A percentile compares a stretch with the other conserved stretches of the same genome.
Evolutionary conservation across 1,139 yeast species (phyloP).

Genomic region (Wickerhamomyces sp.): DNA sequence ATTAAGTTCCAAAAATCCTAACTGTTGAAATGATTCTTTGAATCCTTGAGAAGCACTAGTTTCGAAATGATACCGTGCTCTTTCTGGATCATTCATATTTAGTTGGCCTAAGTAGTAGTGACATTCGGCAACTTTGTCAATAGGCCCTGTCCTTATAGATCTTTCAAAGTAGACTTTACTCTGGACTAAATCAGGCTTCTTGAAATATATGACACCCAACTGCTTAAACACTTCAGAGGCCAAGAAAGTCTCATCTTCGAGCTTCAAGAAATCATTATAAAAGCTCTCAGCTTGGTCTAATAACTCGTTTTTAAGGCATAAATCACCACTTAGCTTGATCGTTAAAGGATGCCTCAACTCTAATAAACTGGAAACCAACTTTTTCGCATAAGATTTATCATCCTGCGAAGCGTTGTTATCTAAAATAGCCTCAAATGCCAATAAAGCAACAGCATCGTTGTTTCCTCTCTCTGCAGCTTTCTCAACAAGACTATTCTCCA

Average conservation of each 20-base stretch:
- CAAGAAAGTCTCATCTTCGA: slow-evolving; percentile 52
- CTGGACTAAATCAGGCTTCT: slow-evolving; percentile 42
- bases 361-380: slow-evolving; percentile 57
- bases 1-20: slow-evolving; percentile 76
- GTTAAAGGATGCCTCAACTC: slow-evolving; percentile 64
- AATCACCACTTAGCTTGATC: slow-evolving; percentile 69
- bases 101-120: slow-evolving; percentile 78
- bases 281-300: slow-evolving; percentile 50
- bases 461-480: slow-evolving; percentile 82
- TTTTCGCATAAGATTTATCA: slow-evolving; percentile 60
- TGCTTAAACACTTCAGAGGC: slow-evolving; percentile 72
- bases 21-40: slow-evolving; percentile 65
- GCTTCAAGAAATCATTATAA: slow-evolving; percentile 54
- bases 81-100: slow-evolving; percentile 50
- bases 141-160: slow-evolving; percentile 55
- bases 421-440: slow-evolving; percentile 58
- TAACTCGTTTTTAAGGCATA: slow-evolving; percentile 47
- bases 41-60: slow-evolving; percentile 74
- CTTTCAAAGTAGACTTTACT: slow-evolving; percentile 60
- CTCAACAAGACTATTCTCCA: slow-evolving; percentile 72
- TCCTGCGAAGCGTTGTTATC: slow-evolving; percentile 30
- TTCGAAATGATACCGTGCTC: slow-evolving; percentile 68
- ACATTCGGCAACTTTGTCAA: slow-evolving; percentile 58
- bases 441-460: slow-evolving; percentile 70
- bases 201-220: slow-evolving; percentile 62